These are phyloP conservation scores for Nakazawaea peltata DNA, from an alignment of 805 yeast species.

Conservation along the genomic window DNA sequence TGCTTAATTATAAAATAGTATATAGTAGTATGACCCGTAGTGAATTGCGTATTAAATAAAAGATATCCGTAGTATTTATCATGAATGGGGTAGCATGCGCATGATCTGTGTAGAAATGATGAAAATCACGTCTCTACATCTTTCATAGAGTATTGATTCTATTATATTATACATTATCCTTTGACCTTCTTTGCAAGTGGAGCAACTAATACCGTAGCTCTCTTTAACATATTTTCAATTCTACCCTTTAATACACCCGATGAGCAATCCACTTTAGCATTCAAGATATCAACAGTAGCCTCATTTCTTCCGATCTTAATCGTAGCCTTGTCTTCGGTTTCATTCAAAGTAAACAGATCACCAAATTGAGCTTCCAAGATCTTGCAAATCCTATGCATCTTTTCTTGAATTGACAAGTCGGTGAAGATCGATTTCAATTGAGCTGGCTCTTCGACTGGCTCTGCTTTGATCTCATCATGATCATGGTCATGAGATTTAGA, in stretches of 20 bases:
- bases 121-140: background rate
- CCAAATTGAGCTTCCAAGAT: conserved; percentile 86
- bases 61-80: no score
- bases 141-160: background rate
- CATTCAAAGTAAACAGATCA: conserved; percentile 41
- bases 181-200: conserved; percentile 53
- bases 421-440: conserved; percentile 10
- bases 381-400: conserved; percentile 48
- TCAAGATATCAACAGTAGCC: conserved; percentile 60
- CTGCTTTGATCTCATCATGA: conserved; percentile 14
- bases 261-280: conserved; percentile 59
- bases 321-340: conserved; percentile 38
- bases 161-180: background rate
- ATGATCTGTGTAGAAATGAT: no score
- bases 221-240: conserved; percentile 67
- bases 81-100: no score
- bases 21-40: no score
- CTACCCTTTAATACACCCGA: conserved; percentile 76
- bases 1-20: no score
- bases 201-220: conserved; percentile 77
- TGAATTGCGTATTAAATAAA: no score
- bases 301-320: conserved; percentile 68
- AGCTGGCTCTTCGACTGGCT: conserved; percentile 2
- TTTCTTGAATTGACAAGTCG: conserved; percentile 25
- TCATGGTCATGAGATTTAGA: conserved; percentile 48